These are phyloP conservation scores for Citrus inodora DNA, from an alignment of 345 rosid genomes.

Conservation along the genomic window DNA sequence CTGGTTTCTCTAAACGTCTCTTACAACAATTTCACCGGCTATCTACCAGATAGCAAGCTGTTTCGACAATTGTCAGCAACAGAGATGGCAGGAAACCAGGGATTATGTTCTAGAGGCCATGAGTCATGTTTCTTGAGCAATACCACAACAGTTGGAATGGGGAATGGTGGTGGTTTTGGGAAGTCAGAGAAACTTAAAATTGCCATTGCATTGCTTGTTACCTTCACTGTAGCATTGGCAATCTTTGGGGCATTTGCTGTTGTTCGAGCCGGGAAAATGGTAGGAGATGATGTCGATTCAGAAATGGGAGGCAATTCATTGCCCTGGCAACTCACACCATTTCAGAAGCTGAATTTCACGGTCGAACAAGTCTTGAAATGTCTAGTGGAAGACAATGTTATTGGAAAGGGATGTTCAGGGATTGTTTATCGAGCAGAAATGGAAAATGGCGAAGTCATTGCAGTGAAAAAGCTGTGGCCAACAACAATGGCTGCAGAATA, in stretches of 20 bases:
- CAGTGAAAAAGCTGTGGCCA: slow-evolving; percentile 90
- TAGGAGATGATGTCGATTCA: slow-evolving; percentile 44
- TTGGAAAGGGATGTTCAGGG: slow-evolving; percentile 92
- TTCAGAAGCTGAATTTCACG: slow-evolving; percentile 68
- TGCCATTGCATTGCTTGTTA: slow-evolving; percentile 49
- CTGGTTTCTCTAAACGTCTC: slow-evolving; percentile 73
- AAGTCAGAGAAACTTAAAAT: slow-evolving; percentile 44
- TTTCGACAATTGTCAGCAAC: slow-evolving; percentile 49
- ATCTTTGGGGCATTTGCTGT: slow-evolving; percentile 49
- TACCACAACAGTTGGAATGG: slow-evolving; percentile 19
- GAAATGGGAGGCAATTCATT: slow-evolving; percentile 47
- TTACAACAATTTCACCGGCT: slow-evolving; percentile 76
- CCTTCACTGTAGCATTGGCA: slow-evolving; percentile 46
- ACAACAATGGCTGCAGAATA: slow-evolving; percentile 32
- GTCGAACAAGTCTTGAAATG: slow-evolving; percentile 65
- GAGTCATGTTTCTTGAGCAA: slow-evolving; percentile 56
- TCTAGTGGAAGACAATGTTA: slow-evolving; percentile 60
- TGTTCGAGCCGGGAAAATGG: slow-evolving; percentile 41
- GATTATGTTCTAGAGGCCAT: slow-evolving; percentile 52
- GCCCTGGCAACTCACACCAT: slow-evolving; percentile 85
- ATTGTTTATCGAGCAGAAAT: slow-evolving; percentile 77
- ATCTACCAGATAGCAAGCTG: slow-evolving; percentile 65
- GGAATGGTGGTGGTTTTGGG: slow-evolving; percentile 14
- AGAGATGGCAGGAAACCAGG: slow-evolving; percentile 60
- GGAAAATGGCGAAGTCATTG: slow-evolving; percentile 61